Conservation (phyloP, 129 eudicot genomes). For the Kitagawia praeruptora region DNA sequence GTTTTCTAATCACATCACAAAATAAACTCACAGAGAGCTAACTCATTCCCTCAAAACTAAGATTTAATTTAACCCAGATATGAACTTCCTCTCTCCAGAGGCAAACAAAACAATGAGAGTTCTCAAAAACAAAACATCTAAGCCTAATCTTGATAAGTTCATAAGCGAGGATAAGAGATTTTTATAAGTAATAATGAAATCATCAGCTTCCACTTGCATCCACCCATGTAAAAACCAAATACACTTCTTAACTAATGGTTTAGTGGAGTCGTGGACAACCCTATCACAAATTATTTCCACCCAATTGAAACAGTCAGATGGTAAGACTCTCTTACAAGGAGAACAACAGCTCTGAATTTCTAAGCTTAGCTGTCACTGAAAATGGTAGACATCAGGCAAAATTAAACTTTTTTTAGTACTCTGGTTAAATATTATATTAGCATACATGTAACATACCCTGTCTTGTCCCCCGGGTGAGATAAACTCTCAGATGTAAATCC, state of each 20-base stretch:
- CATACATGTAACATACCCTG: not conserved
- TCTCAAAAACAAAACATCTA: not conserved
- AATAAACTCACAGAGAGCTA: not conserved
- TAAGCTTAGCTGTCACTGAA: not conserved
- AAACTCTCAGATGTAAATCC: not conserved
- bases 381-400: not conserved
- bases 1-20: not conserved
- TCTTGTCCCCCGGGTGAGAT: not conserved
- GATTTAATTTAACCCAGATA: not conserved
- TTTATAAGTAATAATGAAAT: no score
- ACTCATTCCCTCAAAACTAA: not conserved
- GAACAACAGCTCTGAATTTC: not conserved
- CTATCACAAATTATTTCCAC: not conserved
- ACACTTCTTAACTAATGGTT: no score
- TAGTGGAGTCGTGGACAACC: not conserved
- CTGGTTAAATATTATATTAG: not conserved
- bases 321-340: not conserved
- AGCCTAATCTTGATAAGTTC: not conserved
- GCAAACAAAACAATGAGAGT: not conserved
- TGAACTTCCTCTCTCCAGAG: not conserved
- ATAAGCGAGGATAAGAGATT: not conserved
- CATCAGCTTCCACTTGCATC: no score
- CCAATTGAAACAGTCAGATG: not conserved
- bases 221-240: no score
- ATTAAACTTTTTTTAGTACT: not conserved